Evolutionary conservation across 176 grass and related monocot genomes (phyloP), one percentile per base, ranked within the genome.

Genomic region (Pharus latifolius): DNA sequence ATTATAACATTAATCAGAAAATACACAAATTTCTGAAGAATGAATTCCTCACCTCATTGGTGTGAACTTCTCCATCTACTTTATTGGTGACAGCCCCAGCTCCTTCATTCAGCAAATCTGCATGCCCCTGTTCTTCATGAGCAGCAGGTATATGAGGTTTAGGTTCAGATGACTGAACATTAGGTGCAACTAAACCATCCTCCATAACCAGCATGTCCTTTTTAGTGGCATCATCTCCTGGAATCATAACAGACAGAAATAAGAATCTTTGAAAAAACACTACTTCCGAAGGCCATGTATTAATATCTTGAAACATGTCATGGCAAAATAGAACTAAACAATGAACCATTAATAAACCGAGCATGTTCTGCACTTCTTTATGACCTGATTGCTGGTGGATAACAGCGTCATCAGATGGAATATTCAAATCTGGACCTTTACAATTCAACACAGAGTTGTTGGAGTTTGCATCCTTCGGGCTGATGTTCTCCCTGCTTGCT

Each of bases 351-450:
- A 32, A 76, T 49, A 33, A 56, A 76, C 26, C 18, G 80, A 67
- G 56, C 29, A 56, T 70, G 86, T 18, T 94, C 87, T 59, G 41
- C 56, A 10, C 42, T 13, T 79, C 87, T 49, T 70, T 79, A 51
- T 82, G 69, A 58, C 73, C 67, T 48, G 77, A 52, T 43, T 79
- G 50, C 25, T 60, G 62, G 34, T 79, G 51, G 38, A 85, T 49
- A 59, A 27, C 52, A 31, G 27, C 60, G 32, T 91, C 89, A 63
- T 86, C 90, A 48, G 81, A 49, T 32, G 79, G 79, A 49, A 84
- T 72, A 74, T 79, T 88, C 78, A 88, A 64, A 86, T 93, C 87
- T 79, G 82, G 80, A 45, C 83, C 80, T 91, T 87, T 92, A 73
- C 57, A 81, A 67, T 78, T 86, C 45, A 73, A 38, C 37, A 75